phyloP scores from a whole-genome alignment of 2,329 filamentous ascomycete species.

The Beauveria brongniartii region DNA sequence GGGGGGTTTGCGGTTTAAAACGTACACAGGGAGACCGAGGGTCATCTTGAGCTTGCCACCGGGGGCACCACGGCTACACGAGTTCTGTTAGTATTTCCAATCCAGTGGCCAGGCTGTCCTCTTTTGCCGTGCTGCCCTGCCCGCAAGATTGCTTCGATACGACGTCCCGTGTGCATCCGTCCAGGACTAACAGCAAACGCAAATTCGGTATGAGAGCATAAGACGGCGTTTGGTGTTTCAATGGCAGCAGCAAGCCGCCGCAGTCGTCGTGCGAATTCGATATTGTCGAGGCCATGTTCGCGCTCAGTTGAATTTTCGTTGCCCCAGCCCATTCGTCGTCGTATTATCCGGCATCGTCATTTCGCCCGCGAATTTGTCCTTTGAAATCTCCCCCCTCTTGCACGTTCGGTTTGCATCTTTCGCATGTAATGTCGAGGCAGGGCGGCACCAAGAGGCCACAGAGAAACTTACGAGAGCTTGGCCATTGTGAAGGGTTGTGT shows the following conservation, averaged over 20 bases:
- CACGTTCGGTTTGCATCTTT: slow-evolving; percentile 3
- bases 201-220: not conserved
- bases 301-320: not conserved
- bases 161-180: not conserved
- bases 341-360: not conserved
- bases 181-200: not conserved
- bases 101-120: not conserved
- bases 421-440: slow-evolving; percentile 13
- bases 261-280: not conserved
- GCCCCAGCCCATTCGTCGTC: not conserved
- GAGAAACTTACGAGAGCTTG: slow-evolving; percentile 51
- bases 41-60: slow-evolving; percentile 99
- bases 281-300: not conserved
- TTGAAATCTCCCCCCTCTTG: slow-evolving; percentile 10
- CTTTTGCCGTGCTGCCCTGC: slow-evolving; percentile 5
- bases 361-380: not conserved
- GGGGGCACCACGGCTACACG: slow-evolving; percentile 70
- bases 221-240: no score
- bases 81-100: slow-evolving; percentile 25
- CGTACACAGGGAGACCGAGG: slow-evolving; percentile 99
- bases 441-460: slow-evolving; percentile 2
- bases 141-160: not conserved
- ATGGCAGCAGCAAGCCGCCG: not conserved
- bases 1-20: slow-evolving; percentile 24
- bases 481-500: slow-evolving; percentile 49